These are phyloP conservation scores for Lipomyces lipofer DNA, from an alignment of 805 yeast species.

Conservation along the genomic window DNA sequence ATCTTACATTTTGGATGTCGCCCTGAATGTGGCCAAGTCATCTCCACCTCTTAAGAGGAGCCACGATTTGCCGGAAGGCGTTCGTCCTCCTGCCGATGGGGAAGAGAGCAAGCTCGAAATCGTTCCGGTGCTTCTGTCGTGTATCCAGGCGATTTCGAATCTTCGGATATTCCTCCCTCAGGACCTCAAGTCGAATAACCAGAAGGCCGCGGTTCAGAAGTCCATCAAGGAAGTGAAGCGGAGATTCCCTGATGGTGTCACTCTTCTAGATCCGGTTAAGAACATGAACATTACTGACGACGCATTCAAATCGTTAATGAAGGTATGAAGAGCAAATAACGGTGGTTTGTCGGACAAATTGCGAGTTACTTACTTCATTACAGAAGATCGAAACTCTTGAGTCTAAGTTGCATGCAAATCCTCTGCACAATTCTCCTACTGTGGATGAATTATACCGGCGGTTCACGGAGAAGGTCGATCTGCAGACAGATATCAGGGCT, in stretches of 20 bases:
- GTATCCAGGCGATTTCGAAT: constrained; percentile 73
- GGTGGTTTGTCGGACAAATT: not conserved
- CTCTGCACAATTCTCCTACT: constrained; percentile 52
- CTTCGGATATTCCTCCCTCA: constrained; percentile 78
- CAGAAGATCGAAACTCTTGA: constrained; percentile 83
- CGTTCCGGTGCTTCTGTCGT: constrained; percentile 80
- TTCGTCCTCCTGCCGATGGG: constrained; percentile 74
- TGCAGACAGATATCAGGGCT: constrained; percentile 59
- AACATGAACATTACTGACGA: constrained; percentile 88
- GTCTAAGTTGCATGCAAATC: constrained; percentile 67
- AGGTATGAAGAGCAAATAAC: constrained; percentile 5
- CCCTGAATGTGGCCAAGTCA: constrained; percentile 72
- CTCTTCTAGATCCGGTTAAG: constrained; percentile 85
- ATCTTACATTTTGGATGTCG: constrained; percentile 81
- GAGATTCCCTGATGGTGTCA: constrained; percentile 87
- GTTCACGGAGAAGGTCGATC: constrained; percentile 63
- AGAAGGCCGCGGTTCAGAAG: constrained; percentile 59
- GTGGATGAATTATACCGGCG: constrained; percentile 62
- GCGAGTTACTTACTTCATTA: constrained; percentile 34
- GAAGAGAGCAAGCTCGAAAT: constrained; percentile 74
- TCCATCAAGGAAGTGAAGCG: constrained; percentile 77
- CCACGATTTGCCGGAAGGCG: constrained; percentile 83
- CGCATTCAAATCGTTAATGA: constrained; percentile 62
- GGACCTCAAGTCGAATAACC: constrained; percentile 51
- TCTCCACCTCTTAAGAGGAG: constrained; percentile 60